phyloP scores from a whole-genome alignment of 2,329 filamentous ascomycete species.

The Beauveria medogensis region DNA sequence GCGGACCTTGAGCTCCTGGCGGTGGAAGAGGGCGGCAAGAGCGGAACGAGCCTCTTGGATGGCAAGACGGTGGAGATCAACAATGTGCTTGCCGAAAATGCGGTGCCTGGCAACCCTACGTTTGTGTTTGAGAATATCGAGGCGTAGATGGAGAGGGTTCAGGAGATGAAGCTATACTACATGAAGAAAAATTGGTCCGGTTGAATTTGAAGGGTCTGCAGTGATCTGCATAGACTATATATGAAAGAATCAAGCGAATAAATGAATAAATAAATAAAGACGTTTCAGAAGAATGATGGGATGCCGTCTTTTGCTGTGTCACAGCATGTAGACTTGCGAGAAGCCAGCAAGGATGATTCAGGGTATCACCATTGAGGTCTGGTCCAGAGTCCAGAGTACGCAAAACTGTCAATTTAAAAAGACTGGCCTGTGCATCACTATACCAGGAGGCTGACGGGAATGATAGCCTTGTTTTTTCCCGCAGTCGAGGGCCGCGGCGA shows the following conservation, averaged over 20 bases:
- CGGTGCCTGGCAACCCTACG: conserved; percentile 73
- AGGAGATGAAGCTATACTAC: background rate
- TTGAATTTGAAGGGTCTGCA: no score
- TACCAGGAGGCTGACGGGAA: background rate
- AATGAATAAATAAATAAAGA: background rate
- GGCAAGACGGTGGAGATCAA: conserved; percentile 49
- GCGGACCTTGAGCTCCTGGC: conserved; percentile 63
- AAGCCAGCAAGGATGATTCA: background rate
- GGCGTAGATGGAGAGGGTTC: conserved; percentile 18
- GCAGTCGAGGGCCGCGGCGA: background rate
- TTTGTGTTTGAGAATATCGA: conserved; percentile 81
- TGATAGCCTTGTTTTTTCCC: background rate
- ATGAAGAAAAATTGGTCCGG: background rate
- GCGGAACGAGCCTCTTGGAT: conserved; percentile 46
- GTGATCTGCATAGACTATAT: no score
- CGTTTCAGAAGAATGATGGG: background rate
- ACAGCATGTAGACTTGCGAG: background rate
- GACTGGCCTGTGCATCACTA: background rate
- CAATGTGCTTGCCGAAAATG: conserved; percentile 56
- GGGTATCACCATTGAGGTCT: background rate
- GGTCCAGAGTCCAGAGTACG: no score
- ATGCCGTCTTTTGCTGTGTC: background rate
- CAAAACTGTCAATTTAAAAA: background rate
- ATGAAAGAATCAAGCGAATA: background rate
- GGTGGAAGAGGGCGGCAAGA: conserved; percentile 63